A percentile compares a stretch with the other conserved stretches of the same genome.
Conservation (phyloP, 495 filamentous ascomycete genomes). For the Tetracladium marchalianum region DNA sequence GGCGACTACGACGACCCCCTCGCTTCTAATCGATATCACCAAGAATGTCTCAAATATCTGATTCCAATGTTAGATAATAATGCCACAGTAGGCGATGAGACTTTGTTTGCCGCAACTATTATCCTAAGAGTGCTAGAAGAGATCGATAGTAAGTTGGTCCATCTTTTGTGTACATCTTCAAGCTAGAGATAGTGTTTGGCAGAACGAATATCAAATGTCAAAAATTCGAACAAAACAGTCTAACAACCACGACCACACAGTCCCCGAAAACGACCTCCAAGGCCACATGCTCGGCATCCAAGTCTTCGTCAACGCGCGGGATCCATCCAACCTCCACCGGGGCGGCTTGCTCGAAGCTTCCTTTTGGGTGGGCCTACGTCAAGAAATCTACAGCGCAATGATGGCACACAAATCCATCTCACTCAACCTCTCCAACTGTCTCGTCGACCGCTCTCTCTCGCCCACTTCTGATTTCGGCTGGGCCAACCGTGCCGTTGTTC, state of each 20-base stretch:
- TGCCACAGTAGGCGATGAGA: slow-evolving; percentile 45
- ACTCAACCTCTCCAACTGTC: slow-evolving; percentile 28
- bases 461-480: slow-evolving; percentile 35
- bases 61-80: slow-evolving; percentile 38
- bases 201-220: no score
- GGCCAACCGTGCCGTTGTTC: slow-evolving; percentile 43
- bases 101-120: slow-evolving; percentile 50
- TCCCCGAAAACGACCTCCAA: slow-evolving; percentile 30
- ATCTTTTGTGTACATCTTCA: background rate
- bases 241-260: slow-evolving; percentile 5
- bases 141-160: slow-evolving; percentile 38
- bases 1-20: slow-evolving; percentile 31
- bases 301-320: slow-evolving; percentile 32
- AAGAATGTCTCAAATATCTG: slow-evolving; percentile 38
- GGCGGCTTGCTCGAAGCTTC: slow-evolving; percentile 37
- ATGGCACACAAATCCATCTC: slow-evolving; percentile 36
- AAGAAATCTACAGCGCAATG: slow-evolving; percentile 47
- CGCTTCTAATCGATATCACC: slow-evolving; percentile 37
- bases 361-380: slow-evolving; percentile 48
- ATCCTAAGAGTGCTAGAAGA: slow-evolving; percentile 54
- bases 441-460: slow-evolving; percentile 33
- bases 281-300: slow-evolving; percentile 43
- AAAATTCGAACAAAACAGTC: no score
- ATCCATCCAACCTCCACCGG: slow-evolving; percentile 23
- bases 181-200: no score